phyloP scores from a whole-genome alignment of 2,329 filamentous ascomycete species.

The Neopestalotiopsis clavispora region DNA sequence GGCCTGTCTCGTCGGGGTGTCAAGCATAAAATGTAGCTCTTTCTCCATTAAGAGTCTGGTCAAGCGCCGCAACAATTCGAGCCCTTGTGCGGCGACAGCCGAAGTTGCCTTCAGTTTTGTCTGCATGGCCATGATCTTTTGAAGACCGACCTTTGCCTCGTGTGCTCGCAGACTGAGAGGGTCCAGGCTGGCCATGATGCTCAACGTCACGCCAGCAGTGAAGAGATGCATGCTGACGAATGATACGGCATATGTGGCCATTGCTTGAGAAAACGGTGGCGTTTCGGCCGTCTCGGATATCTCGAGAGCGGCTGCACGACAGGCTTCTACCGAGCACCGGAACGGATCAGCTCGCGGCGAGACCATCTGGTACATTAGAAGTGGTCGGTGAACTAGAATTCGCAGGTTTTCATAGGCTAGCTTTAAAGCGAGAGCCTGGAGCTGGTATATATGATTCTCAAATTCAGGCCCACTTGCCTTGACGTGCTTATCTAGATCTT shows the following conservation, averaged over 20 bases:
- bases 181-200: constrained; percentile 27
- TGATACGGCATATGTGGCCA: constrained; percentile 29
- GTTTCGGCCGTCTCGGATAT: constrained; percentile 19
- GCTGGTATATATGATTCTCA: no score
- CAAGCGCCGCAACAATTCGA: not conserved
- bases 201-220: constrained; percentile 30
- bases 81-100: not conserved
- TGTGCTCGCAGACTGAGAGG: constrained; percentile 27
- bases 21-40: not conserved
- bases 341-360: not conserved
- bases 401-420: not conserved
- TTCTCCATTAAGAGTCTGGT: not conserved
- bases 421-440: not conserved
- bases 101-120: not conserved
- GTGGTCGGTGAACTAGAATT: not conserved
- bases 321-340: not conserved
- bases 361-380: not conserved
- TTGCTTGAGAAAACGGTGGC: constrained; percentile 21
- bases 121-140: constrained; percentile 30
- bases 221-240: constrained; percentile 32
- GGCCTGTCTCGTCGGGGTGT: not conserved
- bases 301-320: not conserved
- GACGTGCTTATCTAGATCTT: no score
- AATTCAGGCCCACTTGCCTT: no score
- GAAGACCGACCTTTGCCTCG: constrained; percentile 27